Base-by-base conservation (phyloP, 345 rosid genomes). In the Brassica rapa region DNA sequence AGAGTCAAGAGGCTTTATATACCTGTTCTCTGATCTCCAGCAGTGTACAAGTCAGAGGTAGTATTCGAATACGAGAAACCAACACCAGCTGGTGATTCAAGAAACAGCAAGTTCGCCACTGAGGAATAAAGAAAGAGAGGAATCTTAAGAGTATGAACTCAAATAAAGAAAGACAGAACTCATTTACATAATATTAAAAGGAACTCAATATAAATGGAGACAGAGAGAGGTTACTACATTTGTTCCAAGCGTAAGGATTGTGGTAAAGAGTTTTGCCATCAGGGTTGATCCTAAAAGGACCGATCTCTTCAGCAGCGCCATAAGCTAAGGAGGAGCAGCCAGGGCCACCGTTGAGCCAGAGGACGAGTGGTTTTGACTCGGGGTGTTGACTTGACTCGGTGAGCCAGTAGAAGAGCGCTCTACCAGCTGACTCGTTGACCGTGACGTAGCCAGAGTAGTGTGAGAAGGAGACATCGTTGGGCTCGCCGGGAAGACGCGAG, bases 31-130 rank as follows among this genome's bases (percentile, higher is more conserved):
- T 80, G 68, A 82, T 95, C 99, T 53, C 99, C 99, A 6, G 81
- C 71, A 2, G 90, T 88, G 86, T 89, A 93, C 86, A 93, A 78
- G 73, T 95, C 99, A 4, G 96, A 86, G 8, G 91, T 84, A 0
- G 93, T 95, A 66, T 94, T 94, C 0, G 96, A 70, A 83, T 91
- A 94, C 1, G 98, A 94, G 84, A 92, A 94, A 6, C 98, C 98
- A 73, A 94, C 98, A 81, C 98, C 98, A 61, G 97, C 98, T 0
- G 98, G 98, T 70, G 98, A 94, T 71, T 94, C 98, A 60, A 94
- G 94, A 77, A 94, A 94, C 19, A 92, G 84, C 84, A 92, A 41
- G 82, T 92, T 94, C 51, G 97, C 98, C 89, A 94, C 98, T 94
- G 81, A 37, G 1, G 55, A 59, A 59, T 10, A 3, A 51, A 51